A percentile compares a stretch with the other conserved stretches of the same genome.
phyloP scores from a whole-genome alignment of 2,329 filamentous ascomycete species.

The Aspergillus fumigatiaffinis region DNA sequence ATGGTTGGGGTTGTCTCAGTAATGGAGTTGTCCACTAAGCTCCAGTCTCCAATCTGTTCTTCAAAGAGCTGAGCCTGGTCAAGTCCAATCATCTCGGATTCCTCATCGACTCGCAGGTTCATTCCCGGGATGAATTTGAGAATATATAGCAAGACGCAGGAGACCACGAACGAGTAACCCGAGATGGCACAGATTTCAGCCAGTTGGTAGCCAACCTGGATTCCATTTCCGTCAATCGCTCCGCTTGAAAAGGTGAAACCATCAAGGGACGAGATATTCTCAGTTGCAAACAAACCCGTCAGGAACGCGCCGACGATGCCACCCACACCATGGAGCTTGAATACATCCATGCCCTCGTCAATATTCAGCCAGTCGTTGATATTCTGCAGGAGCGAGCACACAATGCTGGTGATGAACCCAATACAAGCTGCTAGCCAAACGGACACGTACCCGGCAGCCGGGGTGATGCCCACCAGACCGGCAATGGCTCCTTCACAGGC shows the following conservation, averaged over 20 bases:
- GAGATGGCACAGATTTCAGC: conserved; percentile 55
- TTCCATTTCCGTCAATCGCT: conserved; percentile 53
- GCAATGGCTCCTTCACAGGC: conserved; percentile 57
- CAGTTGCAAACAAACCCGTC: conserved; percentile 54
- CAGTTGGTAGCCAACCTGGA: conserved; percentile 54
- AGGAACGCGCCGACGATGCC: conserved; percentile 57
- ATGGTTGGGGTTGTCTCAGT: conserved; percentile 6
- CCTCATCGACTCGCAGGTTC: conserved; percentile 52
- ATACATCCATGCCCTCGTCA: conserved; percentile 58
- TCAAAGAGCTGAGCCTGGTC: conserved; percentile 55
- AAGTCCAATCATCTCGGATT: conserved; percentile 53
- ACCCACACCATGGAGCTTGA: conserved; percentile 57
- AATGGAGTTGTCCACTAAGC: conserved; percentile 24
- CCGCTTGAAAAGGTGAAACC: conserved; percentile 45
- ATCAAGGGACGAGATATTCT: conserved; percentile 44
- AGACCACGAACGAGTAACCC: conserved; percentile 51
- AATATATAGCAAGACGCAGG: conserved; percentile 49
- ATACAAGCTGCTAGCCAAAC: conserved; percentile 54
- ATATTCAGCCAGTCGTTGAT: conserved; percentile 53
- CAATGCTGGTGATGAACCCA: conserved; percentile 52
- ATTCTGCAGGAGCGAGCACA: conserved; percentile 49
- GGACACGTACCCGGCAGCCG: conserved; percentile 52
- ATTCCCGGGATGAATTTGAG: conserved; percentile 54
- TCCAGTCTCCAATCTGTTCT: conserved; percentile 55
- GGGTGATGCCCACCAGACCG: conserved; percentile 59